Evolutionary conservation across 495 filamentous ascomycete genomes (phyloP).

Genomic region (Neurospora sp.): DNA sequence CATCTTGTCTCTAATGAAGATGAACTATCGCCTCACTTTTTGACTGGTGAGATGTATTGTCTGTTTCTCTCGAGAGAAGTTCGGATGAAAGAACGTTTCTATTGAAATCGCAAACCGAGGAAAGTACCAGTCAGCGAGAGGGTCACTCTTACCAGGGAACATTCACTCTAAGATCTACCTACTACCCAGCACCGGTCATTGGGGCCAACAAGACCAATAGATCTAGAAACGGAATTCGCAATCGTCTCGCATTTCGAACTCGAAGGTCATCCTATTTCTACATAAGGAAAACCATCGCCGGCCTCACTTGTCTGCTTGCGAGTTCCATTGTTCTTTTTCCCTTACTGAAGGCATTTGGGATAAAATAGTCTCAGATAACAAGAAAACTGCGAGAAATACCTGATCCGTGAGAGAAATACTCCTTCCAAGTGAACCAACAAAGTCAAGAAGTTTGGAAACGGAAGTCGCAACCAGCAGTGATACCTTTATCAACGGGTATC

Average conservation of each 20-base stretch:
- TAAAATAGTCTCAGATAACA: not conserved
- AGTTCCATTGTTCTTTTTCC: not conserved
- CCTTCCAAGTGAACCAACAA: not conserved
- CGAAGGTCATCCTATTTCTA: not conserved
- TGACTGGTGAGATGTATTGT: not conserved
- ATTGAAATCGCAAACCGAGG: not conserved
- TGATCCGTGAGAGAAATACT: not conserved
- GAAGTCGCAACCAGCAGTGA: not conserved
- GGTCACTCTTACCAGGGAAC: not conserved
- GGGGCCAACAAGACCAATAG: not conserved
- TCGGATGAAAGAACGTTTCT: not conserved
- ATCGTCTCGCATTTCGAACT: not conserved
- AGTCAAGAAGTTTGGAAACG: not conserved
- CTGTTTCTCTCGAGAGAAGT: not conserved
- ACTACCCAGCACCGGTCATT: not conserved
- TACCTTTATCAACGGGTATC: too few species aligned
- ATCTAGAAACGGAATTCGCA: not conserved
- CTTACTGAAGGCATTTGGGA: not conserved
- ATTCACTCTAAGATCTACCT: not conserved
- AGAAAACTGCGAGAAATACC: not conserved
- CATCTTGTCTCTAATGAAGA: not conserved
- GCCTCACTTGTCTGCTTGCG: not conserved
- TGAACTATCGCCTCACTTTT: not conserved
- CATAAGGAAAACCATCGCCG: not conserved
- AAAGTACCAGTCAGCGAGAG: not conserved